Conservation (phyloP, 768 basidiomycete species). For the Rhizopogon rudus region DNA sequence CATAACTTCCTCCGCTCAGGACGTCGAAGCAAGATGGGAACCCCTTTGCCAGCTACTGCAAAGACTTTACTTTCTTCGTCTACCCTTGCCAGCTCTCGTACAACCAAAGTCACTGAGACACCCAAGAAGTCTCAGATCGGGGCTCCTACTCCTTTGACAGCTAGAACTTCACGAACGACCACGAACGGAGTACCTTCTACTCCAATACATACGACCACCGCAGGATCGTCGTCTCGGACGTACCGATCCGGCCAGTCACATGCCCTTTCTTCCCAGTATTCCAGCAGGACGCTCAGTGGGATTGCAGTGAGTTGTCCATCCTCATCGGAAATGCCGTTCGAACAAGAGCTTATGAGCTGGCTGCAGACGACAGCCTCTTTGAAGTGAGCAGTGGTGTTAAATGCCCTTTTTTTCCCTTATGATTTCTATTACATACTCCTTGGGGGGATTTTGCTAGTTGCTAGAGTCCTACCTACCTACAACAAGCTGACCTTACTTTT, state of each 20-base stretch:
- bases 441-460: slow-evolving; percentile 18
- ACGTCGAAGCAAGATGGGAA: slow-evolving; percentile 45
- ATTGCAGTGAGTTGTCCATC: slow-evolving; percentile 51
- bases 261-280: slow-evolving; percentile 67
- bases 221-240: slow-evolving; percentile 58
- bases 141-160: slow-evolving; percentile 83
- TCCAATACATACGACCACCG: slow-evolving; percentile 51
- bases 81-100: slow-evolving; percentile 46
- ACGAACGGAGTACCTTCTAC: slow-evolving; percentile 50
- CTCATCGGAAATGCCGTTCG: slow-evolving; percentile 28
- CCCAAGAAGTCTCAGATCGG: slow-evolving; percentile 90
- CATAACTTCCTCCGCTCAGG: slow-evolving; percentile 84
- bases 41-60: slow-evolving; percentile 38
- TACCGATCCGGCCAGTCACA: slow-evolving; percentile 69
- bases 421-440: slow-evolving; percentile 7
- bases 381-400: slow-evolving; percentile 17
- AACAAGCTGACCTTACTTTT: slow-evolving; percentile 33
- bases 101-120: slow-evolving; percentile 57
- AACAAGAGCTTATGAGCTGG: slow-evolving; percentile 32
- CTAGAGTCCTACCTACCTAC: slow-evolving; percentile 20
- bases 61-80: slow-evolving; percentile 58
- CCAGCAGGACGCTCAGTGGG: slow-evolving; percentile 69
- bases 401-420: slow-evolving; percentile 2
- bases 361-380: slow-evolving; percentile 30
- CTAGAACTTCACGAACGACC: slow-evolving; percentile 60